Evolutionary conservation across 768 basidiomycete species (phyloP).

Genomic region (Podaxis carcinomalis): DNA sequence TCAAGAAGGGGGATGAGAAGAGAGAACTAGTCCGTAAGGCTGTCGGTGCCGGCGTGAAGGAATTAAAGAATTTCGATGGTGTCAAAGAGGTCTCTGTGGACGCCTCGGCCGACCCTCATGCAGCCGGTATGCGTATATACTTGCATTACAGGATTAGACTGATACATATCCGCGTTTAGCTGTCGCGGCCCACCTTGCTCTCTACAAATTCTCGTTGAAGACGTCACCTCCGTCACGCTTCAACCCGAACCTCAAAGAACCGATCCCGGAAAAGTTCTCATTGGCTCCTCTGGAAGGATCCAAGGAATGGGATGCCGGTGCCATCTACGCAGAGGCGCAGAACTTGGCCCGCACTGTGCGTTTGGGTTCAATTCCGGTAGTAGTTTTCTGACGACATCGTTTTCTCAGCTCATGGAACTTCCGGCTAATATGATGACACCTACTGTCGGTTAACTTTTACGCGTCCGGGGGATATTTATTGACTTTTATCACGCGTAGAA

Average conservation of each 20-base stretch:
- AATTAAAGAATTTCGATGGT: conserved; percentile 57
- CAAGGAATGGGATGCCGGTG: conserved; percentile 69
- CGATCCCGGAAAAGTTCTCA: conserved; percentile 44
- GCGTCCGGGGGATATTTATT: background rate
- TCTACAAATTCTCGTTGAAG: conserved; percentile 76
- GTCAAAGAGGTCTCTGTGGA: conserved; percentile 62
- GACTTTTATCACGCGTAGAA: conserved; percentile 28
- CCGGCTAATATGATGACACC: conserved; percentile 88
- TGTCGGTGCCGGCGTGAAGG: conserved; percentile 70
- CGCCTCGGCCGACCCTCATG: conserved; percentile 65
- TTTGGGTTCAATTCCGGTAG: background rate
- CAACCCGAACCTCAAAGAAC: conserved; percentile 54
- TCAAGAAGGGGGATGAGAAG: conserved; percentile 40
- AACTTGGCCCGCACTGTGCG: conserved; percentile 75
- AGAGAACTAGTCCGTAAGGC: conserved; percentile 70
- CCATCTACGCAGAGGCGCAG: conserved; percentile 71
- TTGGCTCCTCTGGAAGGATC: conserved; percentile 44
- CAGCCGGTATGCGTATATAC: conserved; percentile 54
- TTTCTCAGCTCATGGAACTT: conserved; percentile 70
- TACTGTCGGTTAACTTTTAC: conserved; percentile 41
- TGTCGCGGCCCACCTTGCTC: conserved; percentile 72
- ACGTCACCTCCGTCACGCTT: conserved; percentile 64
- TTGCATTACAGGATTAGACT: background rate
- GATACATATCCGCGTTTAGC: conserved; percentile 34
- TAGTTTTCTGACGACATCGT: background rate